Base-by-base conservation (phyloP, 129 eudicot genomes). In the Chrysanthemum makinoi region DNA sequence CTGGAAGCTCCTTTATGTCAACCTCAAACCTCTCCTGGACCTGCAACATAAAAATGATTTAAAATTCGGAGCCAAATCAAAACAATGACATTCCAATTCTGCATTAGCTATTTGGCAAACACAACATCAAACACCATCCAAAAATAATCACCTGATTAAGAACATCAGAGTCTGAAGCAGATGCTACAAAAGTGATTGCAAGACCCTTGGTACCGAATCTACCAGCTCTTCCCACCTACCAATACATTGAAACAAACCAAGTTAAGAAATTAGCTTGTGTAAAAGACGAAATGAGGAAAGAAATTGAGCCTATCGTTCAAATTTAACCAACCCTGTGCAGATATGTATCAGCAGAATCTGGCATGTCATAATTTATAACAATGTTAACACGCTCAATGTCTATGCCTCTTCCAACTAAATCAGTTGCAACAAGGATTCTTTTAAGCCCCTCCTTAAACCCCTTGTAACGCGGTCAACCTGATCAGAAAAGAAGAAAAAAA, bases 141-240 rank as follows among this genome's bases (percentile, higher is more conserved):
- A 54, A 33, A 35, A 30, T 11, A 56, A 14, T 11, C 15, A 91
- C 97, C 96, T 91, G 87, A 83, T 91, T 91, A 15, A 91, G 91
- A 75, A 88, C 96, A 74, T 83, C 94, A 7, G 97, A 91, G 81
- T 91, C 97, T 0, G 96, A 77, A 51, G 85, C 84, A 75, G 97
- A 91, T 12, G 97, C 80, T 72, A 88, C 97, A 77, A 84, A 91
- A 19, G 97, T 91, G 19, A 91, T 91, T n/a, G 97, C 97, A 79
- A 91, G 97, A 26, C 97, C 97, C 75, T 91, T 91, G 20, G 97
- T 91, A 14, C 97, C 97, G 67, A 91, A 91, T 67, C 97, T 88
- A 43, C 97, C 97, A 68, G 97, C 97, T 69, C 97, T 79, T 26
- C 97, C 97, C 47, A 88, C 97, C 97, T 91, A 22, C 44, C 43